Evolutionary conservation across 192 early-diverging fungal genomes (phyloP), one percentile per base, ranked within the genome.

Genomic region (Pilobolus umbonatus): DNA sequence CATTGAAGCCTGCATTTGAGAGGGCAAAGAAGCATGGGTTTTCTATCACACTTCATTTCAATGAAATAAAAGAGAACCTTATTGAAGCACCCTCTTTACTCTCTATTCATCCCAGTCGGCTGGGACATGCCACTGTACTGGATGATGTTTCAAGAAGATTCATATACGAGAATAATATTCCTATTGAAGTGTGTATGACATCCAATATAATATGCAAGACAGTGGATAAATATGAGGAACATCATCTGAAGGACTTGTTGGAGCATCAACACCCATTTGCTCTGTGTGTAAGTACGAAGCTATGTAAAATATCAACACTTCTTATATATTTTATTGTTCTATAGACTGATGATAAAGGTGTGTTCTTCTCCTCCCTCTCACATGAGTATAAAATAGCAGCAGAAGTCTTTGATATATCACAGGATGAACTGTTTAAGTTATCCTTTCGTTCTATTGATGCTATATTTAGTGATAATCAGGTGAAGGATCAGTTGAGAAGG

Each of bases 151-250:
- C 49, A 5, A 52, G 68, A 19, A 38, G 56, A 15, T 57, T 31
- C 12, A 62, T 81, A 10, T 63, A 60, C 39, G 21, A 62, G 19
- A 35, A 64, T 6, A 30, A 64, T 22, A 74, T 82, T 25, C 76
- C 81, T 8, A 60, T 86, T 15, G 85, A 86, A 59, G 64, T 82
- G 2, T 86, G 85, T 55, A 71, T 85, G 69, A 85, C 85, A 15
- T 82, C 83, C 12, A 86, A 86, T 48, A 58, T 86, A 5, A 40
- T 83, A 2, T 69, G 80, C 43, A 76, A 79, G 49, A 83, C 83
- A 0, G 78, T 80, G 0, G 12, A 58, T 0, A 60, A 55, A 21
- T 77, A 80, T 61, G 73, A 75, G 43, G 63, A 67, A 14, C 85
- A 86, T 63, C 81, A 81, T 62, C 6, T 85, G 28, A 62, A 60